Evolutionary conservation across 106 monocot genomes (phyloP), one percentile per base, ranked within the genome.

Genomic region (Dendrobium nobile): DNA sequence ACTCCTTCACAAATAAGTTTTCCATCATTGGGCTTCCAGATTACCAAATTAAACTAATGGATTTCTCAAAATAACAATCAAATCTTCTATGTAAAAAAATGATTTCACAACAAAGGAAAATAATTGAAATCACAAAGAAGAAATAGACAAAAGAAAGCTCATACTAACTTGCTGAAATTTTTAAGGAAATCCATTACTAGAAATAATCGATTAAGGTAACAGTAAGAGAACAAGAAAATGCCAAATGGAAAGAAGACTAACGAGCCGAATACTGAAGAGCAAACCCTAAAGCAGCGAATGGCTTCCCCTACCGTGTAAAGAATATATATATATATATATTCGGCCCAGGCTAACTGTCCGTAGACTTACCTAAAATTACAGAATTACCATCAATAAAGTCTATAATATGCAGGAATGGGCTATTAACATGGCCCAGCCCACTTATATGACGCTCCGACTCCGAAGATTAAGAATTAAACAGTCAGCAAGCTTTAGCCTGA

Each of bases 21-120:
- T 81, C 81, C 81, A 81, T 81, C 73, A 81, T 75, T 31, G 59
- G 81, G 75, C 74, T 55, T 54, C 48, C 56, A 64, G 10, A 13
- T 61, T 59, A 33, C 19, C 31, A 2, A 58, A 26, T 3, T 6
- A 16, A 78, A 64, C 9, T 19, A 22, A 15, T 51, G 15, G 13
- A 51, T 51, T 51, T 13, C 51, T 51, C 51, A 51, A 13, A 51
- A 51, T 13, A 51, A 15, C 51, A 2, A 13, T 51, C 51, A 51
- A 51, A 51, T 45, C 45, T 45, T 45, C 45, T 1, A 45, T 45
- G 45, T 16, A 16, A 58, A 37, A 37, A 40, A 41, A 64, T 2
- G 2, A 42, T 1, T 0, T 24, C 64, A 65, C 0, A 65, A 65
- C 0, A 65, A 20, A 20, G n/a, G 6, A 20, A 22, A 65, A 24